phyloP scores from a whole-genome alignment of 306 rosid genomes.

The Prunus armeniaca region DNA sequence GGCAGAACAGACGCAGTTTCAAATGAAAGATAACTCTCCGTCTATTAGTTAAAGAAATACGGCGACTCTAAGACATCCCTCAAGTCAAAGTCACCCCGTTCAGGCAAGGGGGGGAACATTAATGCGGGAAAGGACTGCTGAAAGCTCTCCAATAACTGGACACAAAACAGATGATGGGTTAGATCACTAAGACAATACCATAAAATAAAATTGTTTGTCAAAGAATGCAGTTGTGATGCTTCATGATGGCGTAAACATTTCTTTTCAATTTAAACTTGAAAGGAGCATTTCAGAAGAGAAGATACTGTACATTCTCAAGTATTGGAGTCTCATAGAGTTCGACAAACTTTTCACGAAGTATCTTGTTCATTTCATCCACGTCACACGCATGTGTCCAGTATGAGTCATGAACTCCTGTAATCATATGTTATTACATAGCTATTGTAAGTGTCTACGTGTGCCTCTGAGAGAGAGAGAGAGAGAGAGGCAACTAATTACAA shows the following conservation, averaged over 20 bases:
- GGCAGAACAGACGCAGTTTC: conserved; percentile 14
- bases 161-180: conserved; percentile 24
- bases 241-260: background rate
- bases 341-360: conserved; percentile 80
- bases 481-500: background rate
- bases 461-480: background rate
- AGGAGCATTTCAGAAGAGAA: background rate
- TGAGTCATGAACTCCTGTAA: conserved; percentile 94
- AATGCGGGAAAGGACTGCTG: conserved; percentile 65
- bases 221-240: background rate
- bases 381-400: conserved; percentile 96
- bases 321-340: conserved; percentile 80
- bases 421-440: conserved; percentile 15
- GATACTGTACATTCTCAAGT: conserved; percentile 64
- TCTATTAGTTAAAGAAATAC: conserved; percentile 80
- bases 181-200: background rate
- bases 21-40: conserved; percentile 14
- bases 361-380: conserved; percentile 78
- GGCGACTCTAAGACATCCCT: conserved; percentile 74
- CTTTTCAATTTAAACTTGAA: background rate
- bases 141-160: conserved; percentile 74
- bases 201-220: background rate
- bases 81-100: conserved; percentile 74
- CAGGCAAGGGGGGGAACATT: conserved; percentile 77
- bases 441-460: background rate